Conservation (phyloP, 2,329 filamentous ascomycete species). For the Colletotrichum chrysophilum region DNA sequence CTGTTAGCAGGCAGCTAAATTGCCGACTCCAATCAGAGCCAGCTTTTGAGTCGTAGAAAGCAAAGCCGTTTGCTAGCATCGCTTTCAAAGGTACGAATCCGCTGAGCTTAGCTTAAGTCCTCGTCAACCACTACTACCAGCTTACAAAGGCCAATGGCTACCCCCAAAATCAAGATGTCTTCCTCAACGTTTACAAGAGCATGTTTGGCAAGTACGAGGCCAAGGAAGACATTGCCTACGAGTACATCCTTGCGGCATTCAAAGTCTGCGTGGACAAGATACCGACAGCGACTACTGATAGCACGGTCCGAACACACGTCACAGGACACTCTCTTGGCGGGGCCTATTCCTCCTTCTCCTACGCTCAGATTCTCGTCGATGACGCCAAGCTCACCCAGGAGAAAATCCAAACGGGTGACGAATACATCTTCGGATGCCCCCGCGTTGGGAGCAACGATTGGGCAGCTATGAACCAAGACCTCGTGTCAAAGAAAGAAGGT, state of each 20-base stretch:
- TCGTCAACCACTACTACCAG: not conserved
- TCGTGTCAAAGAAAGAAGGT: not conserved
- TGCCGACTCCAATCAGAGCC: too few species aligned
- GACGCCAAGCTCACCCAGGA: not conserved
- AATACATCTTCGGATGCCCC: not conserved
- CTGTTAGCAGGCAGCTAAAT: too few species aligned
- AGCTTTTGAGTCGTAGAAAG: not conserved
- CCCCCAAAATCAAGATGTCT: not conserved
- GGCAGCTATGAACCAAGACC: not conserved
- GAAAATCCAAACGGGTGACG: rapidly evolving
- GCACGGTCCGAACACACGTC: not conserved
- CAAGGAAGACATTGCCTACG: not conserved
- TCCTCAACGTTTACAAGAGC: not conserved
- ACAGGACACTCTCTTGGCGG: not conserved
- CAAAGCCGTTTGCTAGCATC: not conserved
- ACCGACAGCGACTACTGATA: not conserved
- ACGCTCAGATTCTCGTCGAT: not conserved
- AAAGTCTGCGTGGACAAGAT: not conserved
- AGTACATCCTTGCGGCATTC: not conserved
- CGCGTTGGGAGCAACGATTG: not conserved
- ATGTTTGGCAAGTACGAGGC: not conserved
- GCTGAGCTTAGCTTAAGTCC: not conserved
- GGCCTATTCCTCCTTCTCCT: not conserved
- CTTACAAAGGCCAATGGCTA: not conserved
- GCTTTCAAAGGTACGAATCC: not conserved